A percentile compares a stretch with the other conserved stretches of the same genome.
Conservation (phyloP, 306 rosid genomes). For the Castanopsis chinensis region DNA sequence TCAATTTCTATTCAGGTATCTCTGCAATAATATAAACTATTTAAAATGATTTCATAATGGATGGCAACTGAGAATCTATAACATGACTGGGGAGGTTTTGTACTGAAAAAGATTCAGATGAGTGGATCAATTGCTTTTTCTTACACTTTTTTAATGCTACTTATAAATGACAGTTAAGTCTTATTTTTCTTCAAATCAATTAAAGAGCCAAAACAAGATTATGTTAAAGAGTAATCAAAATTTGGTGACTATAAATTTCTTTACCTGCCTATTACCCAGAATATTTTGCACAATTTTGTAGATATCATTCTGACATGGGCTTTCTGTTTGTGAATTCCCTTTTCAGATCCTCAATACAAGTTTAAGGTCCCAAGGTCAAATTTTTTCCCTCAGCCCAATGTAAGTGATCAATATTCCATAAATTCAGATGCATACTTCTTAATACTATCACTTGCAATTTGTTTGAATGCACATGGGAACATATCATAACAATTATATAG, state of each 20-base stretch:
- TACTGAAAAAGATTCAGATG: not conserved
- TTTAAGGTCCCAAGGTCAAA: constrained; percentile 65
- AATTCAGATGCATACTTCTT: not conserved
- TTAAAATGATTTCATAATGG: not conserved
- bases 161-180: not conserved
- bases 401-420: constrained; percentile 38
- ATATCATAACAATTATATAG: not conserved
- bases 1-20: constrained; percentile 85
- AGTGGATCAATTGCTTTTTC: not conserved
- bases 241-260: constrained; percentile 15
- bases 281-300: constrained; percentile 1
- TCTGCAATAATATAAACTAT: constrained; percentile 8
- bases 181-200: not conserved
- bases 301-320: constrained; percentile 1
- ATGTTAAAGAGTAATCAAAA: not conserved
- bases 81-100: not conserved
- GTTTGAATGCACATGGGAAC: constrained; percentile 3
- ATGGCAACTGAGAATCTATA: not conserved
- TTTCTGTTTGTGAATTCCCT: constrained; percentile 26
- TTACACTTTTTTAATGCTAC: too few species aligned
- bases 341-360: constrained; percentile 74
- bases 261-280: not conserved
- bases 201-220: not conserved
- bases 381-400: constrained; percentile 95
- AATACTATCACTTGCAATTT: not conserved